Evolutionary conservation across 2,329 filamentous ascomycete genomes (phyloP).

Genomic region (Penicillium sp.): DNA sequence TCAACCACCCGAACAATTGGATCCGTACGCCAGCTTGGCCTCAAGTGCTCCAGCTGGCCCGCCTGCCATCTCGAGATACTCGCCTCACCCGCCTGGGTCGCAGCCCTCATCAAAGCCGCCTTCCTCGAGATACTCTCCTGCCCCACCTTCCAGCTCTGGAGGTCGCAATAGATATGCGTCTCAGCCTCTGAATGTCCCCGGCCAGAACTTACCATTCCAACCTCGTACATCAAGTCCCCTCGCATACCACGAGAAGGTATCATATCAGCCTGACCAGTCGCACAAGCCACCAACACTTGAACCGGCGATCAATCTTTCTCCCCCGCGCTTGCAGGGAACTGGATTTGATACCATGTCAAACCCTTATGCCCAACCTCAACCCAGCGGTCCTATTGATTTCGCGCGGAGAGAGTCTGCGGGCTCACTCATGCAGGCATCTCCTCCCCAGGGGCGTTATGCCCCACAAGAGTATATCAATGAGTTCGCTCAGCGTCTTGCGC

Average conservation of each 20-base stretch:
- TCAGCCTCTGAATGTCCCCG: conserved; percentile 34
- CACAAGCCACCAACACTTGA: conserved; percentile 28
- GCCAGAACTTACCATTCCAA: conserved; percentile 54
- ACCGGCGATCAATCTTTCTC: conserved; percentile 24
- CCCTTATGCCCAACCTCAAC: conserved; percentile 13
- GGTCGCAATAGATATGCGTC: conserved; percentile 43
- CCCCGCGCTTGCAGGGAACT: conserved; percentile 24
- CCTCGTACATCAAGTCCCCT: conserved; percentile 67
- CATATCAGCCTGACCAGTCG: conserved; percentile 31
- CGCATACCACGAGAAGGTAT: conserved; percentile 51
- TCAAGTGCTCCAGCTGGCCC: conserved; percentile 32
- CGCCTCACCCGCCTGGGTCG: conserved; percentile 40
- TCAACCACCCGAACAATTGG: conserved; percentile 35
- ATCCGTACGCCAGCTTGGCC: conserved; percentile 34
- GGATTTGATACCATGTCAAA: conserved; percentile 20
- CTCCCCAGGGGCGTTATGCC: conserved; percentile 35
- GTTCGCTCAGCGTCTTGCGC: conserved; percentile 32
- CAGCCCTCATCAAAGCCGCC: conserved; percentile 38
- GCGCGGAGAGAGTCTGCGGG: conserved; percentile 8
- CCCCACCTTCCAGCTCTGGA: conserved; percentile 40
- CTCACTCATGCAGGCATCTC: conserved; percentile 22
- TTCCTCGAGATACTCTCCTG: conserved; percentile 48
- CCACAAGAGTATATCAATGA: conserved; percentile 35
- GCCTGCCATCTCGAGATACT: conserved; percentile 42
- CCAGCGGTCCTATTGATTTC: conserved; percentile 6